These are phyloP conservation scores for Rossbeevera mucosa DNA, from an alignment of 768 basidiomycete genomes.

Conservation along the genomic window DNA sequence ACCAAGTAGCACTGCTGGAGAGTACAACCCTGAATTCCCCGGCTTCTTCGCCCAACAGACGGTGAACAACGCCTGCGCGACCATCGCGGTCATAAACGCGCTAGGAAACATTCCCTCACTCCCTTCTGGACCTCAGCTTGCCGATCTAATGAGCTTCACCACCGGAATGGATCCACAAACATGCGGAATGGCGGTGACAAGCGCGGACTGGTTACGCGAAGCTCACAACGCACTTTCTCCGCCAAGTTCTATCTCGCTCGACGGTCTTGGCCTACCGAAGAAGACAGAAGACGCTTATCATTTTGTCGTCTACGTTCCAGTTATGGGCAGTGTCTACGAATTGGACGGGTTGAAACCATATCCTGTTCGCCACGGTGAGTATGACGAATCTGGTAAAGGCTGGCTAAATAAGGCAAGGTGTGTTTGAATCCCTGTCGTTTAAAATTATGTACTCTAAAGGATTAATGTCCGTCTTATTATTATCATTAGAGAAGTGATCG, in stretches of 20 bases:
- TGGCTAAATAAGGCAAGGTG: conserved; percentile 82
- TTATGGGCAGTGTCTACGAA: conserved; percentile 83
- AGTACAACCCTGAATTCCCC: conserved; percentile 69
- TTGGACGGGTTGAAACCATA: conserved; percentile 82
- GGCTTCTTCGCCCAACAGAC: conserved; percentile 93
- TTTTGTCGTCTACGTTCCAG: conserved; percentile 90
- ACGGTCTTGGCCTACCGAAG: conserved; percentile 70
- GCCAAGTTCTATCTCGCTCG: conserved; percentile 81
- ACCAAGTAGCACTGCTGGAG: conserved; percentile 40
- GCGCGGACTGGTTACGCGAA: conserved; percentile 73
- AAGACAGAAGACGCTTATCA: conserved; percentile 87
- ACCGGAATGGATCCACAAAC: conserved; percentile 84
- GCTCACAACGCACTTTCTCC: conserved; percentile 94
- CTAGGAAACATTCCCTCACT: conserved; percentile 75
- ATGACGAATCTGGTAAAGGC: conserved; percentile 63
- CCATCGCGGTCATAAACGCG: conserved; percentile 90
- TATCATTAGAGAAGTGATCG: conserved; percentile 66
- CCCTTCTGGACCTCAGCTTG: conserved; percentile 59
- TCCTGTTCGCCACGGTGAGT: conserved; percentile 79
- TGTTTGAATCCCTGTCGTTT: conserved; percentile 8
- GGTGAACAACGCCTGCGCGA: conserved; percentile 95
- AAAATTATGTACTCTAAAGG: conserved; percentile 5
- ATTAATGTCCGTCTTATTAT: conserved; percentile 16
- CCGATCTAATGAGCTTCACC: conserved; percentile 72
- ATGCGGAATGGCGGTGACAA: conserved; percentile 76